These are phyloP conservation scores for Exophiala sp. DNA, from an alignment of 2,329 filamentous ascomycete genomes.

Conservation along the genomic window DNA sequence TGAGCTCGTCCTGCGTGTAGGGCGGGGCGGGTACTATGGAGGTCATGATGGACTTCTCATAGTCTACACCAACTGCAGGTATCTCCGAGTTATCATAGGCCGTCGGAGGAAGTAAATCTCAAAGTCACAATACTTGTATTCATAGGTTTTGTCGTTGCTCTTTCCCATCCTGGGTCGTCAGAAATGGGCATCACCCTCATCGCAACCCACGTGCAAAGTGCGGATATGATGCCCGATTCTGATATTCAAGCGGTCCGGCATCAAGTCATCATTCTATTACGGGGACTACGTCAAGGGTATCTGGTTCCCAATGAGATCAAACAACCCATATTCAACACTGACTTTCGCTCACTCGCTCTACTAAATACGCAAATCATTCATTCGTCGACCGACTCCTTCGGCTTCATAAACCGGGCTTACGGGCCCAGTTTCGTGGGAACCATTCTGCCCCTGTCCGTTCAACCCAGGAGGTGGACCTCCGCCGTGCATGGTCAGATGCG, in stretches of 20 bases:
- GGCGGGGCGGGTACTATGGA: conserved; percentile 68
- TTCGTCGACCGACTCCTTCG: conserved; percentile 11
- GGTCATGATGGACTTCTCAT: conserved; percentile 59
- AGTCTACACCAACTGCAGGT: neutral
- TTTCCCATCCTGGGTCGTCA: neutral
- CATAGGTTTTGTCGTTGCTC: neutral
- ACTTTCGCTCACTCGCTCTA: neutral
- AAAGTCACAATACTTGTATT: neutral
- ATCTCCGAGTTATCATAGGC: neutral
- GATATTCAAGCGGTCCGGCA: neutral
- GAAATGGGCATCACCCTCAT: too few species aligned
- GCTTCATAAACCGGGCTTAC: conserved; percentile 17
- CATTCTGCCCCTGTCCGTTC: neutral
- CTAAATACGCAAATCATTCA: conserved; percentile 24
- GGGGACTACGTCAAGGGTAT: neutral
- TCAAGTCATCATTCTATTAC: neutral
- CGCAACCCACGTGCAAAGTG: neutral
- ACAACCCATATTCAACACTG: neutral
- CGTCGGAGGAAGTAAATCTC: neutral
- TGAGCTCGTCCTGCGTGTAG: conserved; percentile 78
- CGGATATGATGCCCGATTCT: neutral
- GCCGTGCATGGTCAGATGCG: conserved; percentile 23
- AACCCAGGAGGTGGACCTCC: conserved; percentile 6
- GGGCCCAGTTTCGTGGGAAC: conserved; percentile 3
- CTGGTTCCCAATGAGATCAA: neutral